Evolutionary conservation across 768 basidiomycete species (phyloP).

Genomic region (Tulasnella sp.): DNA sequence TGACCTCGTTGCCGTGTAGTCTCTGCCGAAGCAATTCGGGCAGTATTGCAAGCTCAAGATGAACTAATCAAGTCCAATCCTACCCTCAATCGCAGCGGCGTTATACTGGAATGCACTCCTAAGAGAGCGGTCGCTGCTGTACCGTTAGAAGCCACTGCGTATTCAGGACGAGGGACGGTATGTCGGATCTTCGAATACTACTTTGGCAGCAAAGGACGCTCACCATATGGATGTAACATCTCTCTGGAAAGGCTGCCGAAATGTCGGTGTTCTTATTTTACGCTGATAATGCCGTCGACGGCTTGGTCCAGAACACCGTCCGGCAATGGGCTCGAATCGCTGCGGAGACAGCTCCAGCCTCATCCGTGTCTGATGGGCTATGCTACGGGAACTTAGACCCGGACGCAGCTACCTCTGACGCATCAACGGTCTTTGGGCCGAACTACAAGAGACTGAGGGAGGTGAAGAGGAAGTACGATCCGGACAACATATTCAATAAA

Average conservation of each 20-base stretch:
- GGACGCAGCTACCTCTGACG: neutral
- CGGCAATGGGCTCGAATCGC: neutral
- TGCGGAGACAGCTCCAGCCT: neutral
- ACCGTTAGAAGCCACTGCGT: neutral
- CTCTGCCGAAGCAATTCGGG: neutral
- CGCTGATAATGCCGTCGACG: neutral
- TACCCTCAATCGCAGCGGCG: neutral
- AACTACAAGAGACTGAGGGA: neutral
- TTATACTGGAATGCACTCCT: neutral
- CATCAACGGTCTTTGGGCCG: neutral
- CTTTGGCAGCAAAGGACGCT: no score
- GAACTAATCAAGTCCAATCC: neutral
- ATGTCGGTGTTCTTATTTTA: neutral
- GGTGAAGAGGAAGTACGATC: constrained; percentile 3
- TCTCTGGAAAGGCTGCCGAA: neutral
- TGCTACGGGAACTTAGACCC: neutral
- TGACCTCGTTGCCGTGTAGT: no score
- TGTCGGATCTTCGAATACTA: neutral
- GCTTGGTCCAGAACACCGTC: neutral
- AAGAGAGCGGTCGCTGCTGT: neutral
- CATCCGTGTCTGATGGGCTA: neutral
- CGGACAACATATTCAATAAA: constrained; percentile 1
- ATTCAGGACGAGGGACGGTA: neutral
- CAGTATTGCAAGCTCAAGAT: neutral
- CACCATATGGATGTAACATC: neutral